These are phyloP conservation scores for Lachancea lanzarotensis DNA, from an alignment of 805 yeast species.

Conservation along the genomic window DNA sequence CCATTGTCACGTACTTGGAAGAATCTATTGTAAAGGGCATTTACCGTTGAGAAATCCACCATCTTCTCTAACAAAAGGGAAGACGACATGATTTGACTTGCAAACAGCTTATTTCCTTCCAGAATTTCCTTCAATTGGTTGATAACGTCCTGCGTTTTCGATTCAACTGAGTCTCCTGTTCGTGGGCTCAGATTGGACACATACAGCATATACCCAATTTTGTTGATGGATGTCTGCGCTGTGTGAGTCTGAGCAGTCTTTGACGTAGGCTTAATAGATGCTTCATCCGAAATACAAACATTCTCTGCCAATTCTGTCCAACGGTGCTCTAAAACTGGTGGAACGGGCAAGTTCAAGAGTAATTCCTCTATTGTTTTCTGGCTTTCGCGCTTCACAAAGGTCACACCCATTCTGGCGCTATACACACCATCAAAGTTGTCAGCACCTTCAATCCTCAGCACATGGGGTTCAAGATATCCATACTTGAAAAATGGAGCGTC, in stretches of 20 bases:
- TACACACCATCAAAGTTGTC: slow-evolving; percentile 56
- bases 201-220: slow-evolving; percentile 31
- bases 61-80: slow-evolving; percentile 57
- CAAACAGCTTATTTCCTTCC: slow-evolving; percentile 25
- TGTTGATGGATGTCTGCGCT: slow-evolving; percentile 7
- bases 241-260: not conserved
- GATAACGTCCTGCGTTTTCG: slow-evolving; percentile 48
- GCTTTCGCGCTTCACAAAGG: slow-evolving; percentile 37
- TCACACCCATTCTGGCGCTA: slow-evolving; percentile 53
- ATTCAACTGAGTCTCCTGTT: slow-evolving; percentile 26
- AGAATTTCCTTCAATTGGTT: slow-evolving; percentile 36
- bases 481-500: slow-evolving; percentile 79
- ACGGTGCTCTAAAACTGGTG: slow-evolving; percentile 15
- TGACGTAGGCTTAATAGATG: not conserved
- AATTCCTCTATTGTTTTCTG: slow-evolving; percentile 10
- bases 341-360: slow-evolving; percentile 35
- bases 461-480: slow-evolving; percentile 38
- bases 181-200: slow-evolving; percentile 40
- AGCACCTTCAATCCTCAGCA: slow-evolving; percentile 39
- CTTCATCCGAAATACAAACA: not conserved
- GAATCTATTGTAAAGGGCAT: slow-evolving; percentile 48
- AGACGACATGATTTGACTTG: slow-evolving; percentile 50
- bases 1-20: slow-evolving; percentile 38
- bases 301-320: slow-evolving; percentile 19
- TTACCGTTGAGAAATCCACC: slow-evolving; percentile 55